phyloP scores from a whole-genome alignment of 352 stramenopile genomes.

The Blastocystis sp. region DNA sequence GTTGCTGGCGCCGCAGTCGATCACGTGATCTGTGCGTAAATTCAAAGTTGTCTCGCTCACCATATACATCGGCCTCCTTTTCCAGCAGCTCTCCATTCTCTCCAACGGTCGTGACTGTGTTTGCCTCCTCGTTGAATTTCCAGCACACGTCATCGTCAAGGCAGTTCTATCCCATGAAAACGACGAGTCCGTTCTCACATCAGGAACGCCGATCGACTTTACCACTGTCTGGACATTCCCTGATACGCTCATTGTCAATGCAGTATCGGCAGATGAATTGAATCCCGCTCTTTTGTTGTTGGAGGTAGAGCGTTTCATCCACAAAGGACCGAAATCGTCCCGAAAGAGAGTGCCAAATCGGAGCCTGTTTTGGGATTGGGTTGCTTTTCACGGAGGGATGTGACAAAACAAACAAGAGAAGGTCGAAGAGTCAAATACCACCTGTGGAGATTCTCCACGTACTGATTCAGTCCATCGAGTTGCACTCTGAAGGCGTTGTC shows the following conservation, averaged over 20 bases:
- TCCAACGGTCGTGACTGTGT: not conserved
- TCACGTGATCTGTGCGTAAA: conserved; percentile 27
- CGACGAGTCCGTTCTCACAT: not conserved
- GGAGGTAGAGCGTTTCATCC: no score
- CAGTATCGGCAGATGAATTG: no score
- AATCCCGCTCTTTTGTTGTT: no score
- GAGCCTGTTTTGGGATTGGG: no score
- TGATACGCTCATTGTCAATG: not conserved
- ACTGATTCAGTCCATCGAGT: no score
- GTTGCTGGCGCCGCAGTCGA: not conserved
- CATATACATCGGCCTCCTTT: not conserved
- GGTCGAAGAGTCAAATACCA: no score
- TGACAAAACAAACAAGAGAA: no score
- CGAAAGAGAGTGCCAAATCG: no score
- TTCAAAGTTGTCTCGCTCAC: not conserved
- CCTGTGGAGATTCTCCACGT: no score
- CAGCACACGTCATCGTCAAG: not conserved
- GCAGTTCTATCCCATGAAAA: not conserved
- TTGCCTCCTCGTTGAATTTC: not conserved
- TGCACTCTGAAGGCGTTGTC: no score
- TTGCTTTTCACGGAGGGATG: no score
- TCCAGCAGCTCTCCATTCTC: not conserved
- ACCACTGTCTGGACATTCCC: not conserved
- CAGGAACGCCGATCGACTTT: not conserved
- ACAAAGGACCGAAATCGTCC: no score